A percentile compares a stretch with the other conserved stretches of the same genome.
These are phyloP conservation scores for Dictyostelium capitatum DNA, from an alignment of 78 protist species.

Conservation along the genomic window DNA sequence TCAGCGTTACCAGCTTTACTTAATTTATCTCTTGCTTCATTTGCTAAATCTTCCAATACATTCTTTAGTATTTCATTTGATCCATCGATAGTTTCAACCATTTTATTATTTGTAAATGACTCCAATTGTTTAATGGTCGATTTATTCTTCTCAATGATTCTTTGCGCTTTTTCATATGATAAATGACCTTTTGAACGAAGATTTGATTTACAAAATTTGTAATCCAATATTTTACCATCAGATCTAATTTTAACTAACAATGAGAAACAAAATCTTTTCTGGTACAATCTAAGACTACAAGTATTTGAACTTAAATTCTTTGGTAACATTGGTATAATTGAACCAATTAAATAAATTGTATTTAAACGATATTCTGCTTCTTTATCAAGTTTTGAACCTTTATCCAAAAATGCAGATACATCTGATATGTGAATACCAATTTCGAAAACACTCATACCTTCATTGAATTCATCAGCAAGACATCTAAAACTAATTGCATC, in stretches of 20 bases:
- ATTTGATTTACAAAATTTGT: constrained; percentile 42
- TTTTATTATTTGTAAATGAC: constrained; percentile 20
- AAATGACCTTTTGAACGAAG: constrained; percentile 69
- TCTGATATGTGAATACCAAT: constrained; percentile 74
- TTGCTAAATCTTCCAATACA: constrained; percentile 16
- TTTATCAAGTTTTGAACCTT: constrained; percentile 37
- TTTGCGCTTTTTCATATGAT: constrained; percentile 72
- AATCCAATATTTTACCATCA: constrained; percentile 58
- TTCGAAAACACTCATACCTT: constrained; percentile 59
- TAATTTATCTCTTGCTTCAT: not conserved
- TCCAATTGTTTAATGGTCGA: not conserved
- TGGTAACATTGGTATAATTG: constrained; percentile 70
- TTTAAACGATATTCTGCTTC: constrained; percentile 79
- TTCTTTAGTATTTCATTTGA: constrained; percentile 5
- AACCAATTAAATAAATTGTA: constrained; percentile 53
- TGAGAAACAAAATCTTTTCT: constrained; percentile 63
- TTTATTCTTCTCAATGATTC: constrained; percentile 47
- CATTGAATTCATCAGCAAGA: constrained; percentile 33
- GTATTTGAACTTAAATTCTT: constrained; percentile 50
- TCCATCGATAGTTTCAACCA: not conserved
- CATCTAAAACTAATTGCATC: constrained; percentile 62
- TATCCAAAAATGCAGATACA: constrained; percentile 56
- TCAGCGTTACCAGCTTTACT: not conserved
- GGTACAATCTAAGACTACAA: constrained; percentile 57
- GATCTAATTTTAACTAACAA: constrained; percentile 51